Percentiles rank a stretch among this genome's conserved stretches.
These are phyloP conservation scores for Porcisia deanei DNA, from an alignment of 208 protist species.

Conservation along the genomic window DNA sequence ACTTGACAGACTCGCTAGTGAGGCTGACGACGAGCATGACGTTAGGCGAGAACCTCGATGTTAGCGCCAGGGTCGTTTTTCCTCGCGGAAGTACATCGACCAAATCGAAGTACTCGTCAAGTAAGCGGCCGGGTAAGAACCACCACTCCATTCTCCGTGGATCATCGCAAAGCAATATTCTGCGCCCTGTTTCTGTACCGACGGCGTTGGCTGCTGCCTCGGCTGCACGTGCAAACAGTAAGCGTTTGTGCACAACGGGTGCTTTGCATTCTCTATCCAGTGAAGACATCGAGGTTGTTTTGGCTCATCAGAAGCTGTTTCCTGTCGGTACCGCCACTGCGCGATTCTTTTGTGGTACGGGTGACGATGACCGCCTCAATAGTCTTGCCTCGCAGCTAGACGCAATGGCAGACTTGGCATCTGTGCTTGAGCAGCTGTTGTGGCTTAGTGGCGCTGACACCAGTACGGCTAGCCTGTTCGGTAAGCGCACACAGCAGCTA, in stretches of 20 bases:
- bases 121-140: neutral
- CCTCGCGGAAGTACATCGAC: neutral
- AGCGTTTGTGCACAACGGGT: neutral
- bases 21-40: constrained; percentile 4
- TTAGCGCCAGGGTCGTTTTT: constrained; percentile 27
- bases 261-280: neutral
- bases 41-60: neutral
- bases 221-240: neutral
- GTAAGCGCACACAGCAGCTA: constrained; percentile 31
- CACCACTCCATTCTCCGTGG: neutral
- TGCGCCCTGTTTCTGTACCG: neutral
- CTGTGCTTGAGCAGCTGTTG: constrained; percentile 48
- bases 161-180: neutral
- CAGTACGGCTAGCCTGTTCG: constrained; percentile 34
- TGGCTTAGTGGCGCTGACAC: constrained; percentile 45
- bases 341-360: constrained; percentile 51
- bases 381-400: constrained; percentile 54
- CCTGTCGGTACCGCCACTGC: constrained; percentile 45
- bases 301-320: constrained; percentile 25
- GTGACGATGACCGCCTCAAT: constrained; percentile 44
- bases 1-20: constrained; percentile 18
- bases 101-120: neutral
- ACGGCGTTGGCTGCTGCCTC: constrained; percentile 1
- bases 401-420: constrained; percentile 37
- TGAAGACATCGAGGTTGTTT: constrained; percentile 1